Percentiles rank a stretch among this genome's conserved stretches.
phyloP scores from a whole-genome alignment of 306 rosid genomes.

The Betula pendula region DNA sequence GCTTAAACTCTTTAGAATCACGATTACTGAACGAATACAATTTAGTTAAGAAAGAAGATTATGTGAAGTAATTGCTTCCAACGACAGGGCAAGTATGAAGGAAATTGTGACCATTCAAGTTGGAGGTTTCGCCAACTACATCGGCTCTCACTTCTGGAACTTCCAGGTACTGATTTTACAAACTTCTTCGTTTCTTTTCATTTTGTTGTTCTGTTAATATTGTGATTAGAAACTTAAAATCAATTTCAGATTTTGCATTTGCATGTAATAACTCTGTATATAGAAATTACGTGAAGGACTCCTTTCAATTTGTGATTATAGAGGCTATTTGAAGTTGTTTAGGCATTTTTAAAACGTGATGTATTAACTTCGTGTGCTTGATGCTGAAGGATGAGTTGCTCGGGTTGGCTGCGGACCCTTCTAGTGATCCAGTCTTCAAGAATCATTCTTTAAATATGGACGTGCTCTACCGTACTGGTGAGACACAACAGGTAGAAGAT shows the following conservation, averaged over 20 bases:
- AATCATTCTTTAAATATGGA: slow-evolving; percentile 74
- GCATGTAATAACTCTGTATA: neutral
- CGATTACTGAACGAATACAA: neutral
- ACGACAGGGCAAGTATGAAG: slow-evolving; percentile 48
- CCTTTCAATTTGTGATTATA: neutral
- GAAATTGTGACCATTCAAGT: slow-evolving; percentile 83
- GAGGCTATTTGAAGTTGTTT: neutral
- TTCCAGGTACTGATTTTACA: slow-evolving; percentile 57
- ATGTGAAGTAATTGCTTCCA: slow-evolving; percentile 2
- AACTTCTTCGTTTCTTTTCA: neutral
- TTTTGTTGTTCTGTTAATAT: neutral
- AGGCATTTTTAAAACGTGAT: neutral
- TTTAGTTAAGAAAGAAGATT: neutral
- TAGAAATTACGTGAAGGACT: neutral
- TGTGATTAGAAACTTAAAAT: neutral
- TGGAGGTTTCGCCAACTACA: slow-evolving; percentile 77
- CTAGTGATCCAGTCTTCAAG: slow-evolving; percentile 64
- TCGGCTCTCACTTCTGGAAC: slow-evolving; percentile 97
- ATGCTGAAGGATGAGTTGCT: slow-evolving; percentile 76
- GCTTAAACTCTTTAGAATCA: neutral
- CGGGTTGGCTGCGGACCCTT: slow-evolving; percentile 65
- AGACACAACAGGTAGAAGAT: slow-evolving; percentile 67
- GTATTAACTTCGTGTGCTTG: slow-evolving; percentile 18
- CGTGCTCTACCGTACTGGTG: slow-evolving; percentile 86
- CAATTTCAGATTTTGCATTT: neutral